Evolutionary conservation across 2,329 filamentous ascomycete species (phyloP).

Genomic region (Septoria petroselini): DNA sequence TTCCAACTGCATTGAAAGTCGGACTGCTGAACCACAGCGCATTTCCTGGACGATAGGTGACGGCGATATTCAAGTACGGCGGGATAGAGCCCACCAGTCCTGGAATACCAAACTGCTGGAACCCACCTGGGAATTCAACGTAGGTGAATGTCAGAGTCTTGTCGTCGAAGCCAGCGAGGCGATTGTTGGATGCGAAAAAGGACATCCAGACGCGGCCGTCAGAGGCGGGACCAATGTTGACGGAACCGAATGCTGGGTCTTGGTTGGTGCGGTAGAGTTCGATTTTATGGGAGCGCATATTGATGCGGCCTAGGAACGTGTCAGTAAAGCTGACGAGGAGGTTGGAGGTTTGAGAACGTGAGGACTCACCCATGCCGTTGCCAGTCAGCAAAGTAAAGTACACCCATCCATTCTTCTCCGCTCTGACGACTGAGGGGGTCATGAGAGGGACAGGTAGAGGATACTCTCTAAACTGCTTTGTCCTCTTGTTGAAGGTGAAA

Average conservation of each 20-base stretch:
- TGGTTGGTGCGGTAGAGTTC: slow-evolving; percentile 18
- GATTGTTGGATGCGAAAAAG: slow-evolving; percentile 17
- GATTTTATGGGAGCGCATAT: slow-evolving; percentile 19
- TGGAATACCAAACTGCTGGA: slow-evolving; percentile 4
- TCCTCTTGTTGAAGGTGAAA: slow-evolving; percentile 17
- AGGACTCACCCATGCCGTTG: slow-evolving; percentile 16
- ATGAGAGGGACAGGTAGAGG: slow-evolving; percentile 17
- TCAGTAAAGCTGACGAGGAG: not conserved
- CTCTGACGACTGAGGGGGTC: slow-evolving; percentile 22
- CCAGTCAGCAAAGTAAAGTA: slow-evolving; percentile 22
- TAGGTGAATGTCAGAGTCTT: slow-evolving; percentile 16
- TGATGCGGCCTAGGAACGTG: slow-evolving; percentile 12
- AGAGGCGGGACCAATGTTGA: slow-evolving; percentile 15
- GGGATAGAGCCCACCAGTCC: slow-evolving; percentile 15
- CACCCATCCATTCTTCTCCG: slow-evolving; percentile 19
- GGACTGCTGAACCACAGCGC: slow-evolving; percentile 18
- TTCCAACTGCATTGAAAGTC: slow-evolving; percentile 8
- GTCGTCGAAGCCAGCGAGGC: slow-evolving; percentile 18
- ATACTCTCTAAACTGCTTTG: slow-evolving; percentile 13
- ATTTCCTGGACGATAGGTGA: slow-evolving; percentile 20
- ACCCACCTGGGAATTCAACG: slow-evolving; percentile 17
- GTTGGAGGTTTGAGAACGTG: not conserved
- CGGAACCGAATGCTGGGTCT: slow-evolving; percentile 10
- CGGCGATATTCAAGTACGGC: slow-evolving; percentile 19
- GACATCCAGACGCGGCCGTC: slow-evolving; percentile 19